These are phyloP conservation scores for Suhomyces bokatorum DNA, from an alignment of 1,139 yeast genomes.

Conservation along the genomic window DNA sequence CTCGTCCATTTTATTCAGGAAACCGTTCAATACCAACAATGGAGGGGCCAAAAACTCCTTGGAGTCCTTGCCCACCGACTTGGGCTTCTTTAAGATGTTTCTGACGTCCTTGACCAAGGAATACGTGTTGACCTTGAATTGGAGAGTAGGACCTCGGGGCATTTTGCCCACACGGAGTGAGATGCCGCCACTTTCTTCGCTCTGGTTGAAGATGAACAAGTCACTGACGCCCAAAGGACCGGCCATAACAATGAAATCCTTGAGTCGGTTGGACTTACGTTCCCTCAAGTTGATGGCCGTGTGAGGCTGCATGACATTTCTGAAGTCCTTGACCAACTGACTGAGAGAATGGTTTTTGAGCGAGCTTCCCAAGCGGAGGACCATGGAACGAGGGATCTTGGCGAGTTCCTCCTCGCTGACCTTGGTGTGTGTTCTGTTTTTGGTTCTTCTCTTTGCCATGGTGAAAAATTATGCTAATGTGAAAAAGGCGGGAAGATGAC, in stretches of 20 bases:
- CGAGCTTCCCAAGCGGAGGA: constrained; percentile 79
- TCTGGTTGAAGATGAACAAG: constrained; percentile 81
- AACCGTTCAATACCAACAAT: constrained; percentile 86
- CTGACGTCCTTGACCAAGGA: constrained; percentile 84
- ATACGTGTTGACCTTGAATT: constrained; percentile 75
- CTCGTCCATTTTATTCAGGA: constrained; percentile 53
- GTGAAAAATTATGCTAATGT: neutral
- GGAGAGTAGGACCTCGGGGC: constrained; percentile 93
- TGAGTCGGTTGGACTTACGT: constrained; percentile 79
- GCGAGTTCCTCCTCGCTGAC: constrained; percentile 66
- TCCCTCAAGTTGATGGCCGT: constrained; percentile 89
- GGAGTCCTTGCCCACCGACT: constrained; percentile 62
- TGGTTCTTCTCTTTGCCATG: constrained; percentile 52
- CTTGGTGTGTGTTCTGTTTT: constrained; percentile 84
- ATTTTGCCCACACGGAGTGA: constrained; percentile 81
- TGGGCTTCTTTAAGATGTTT: constrained; percentile 66
- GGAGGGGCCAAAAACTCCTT: constrained; percentile 78
- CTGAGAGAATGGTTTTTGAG: constrained; percentile 77
- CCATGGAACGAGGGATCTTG: constrained; percentile 89
- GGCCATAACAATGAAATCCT: constrained; percentile 93
- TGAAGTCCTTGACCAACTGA: constrained; percentile 82
- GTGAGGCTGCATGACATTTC: constrained; percentile 94
- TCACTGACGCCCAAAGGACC: constrained; percentile 96
- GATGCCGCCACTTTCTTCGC: constrained; percentile 74
- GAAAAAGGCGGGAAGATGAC: neutral